A percentile compares a stretch with the other conserved stretches of the same genome.
Evolutionary conservation across 306 rosid species (phyloP).

Genomic region (Vachellia pachyceras): DNA sequence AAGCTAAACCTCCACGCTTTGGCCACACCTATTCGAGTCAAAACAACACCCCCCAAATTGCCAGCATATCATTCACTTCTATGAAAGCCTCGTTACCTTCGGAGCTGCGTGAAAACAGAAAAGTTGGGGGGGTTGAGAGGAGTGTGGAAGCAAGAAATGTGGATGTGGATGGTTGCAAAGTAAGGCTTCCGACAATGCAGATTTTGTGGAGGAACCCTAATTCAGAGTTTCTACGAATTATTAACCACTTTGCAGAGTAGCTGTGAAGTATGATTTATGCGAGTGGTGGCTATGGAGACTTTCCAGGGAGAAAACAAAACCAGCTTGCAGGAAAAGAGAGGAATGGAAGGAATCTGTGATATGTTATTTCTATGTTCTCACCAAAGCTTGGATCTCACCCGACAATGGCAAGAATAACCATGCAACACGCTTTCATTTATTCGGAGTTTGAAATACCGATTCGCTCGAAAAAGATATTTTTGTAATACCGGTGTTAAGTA

Average conservation of each 20-base stretch:
- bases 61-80: constrained; percentile 38
- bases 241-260: not conserved
- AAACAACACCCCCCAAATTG: constrained; percentile 23
- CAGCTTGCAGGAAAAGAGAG: not conserved
- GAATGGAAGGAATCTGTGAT: not conserved
- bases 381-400: not conserved
- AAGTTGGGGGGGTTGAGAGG: not conserved
- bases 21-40: constrained; percentile 58
- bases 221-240: constrained; percentile 9
- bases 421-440: not conserved
- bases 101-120: not conserved
- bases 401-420: not conserved
- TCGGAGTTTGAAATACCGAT: not conserved
- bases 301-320: not conserved
- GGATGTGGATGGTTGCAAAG: not conserved
- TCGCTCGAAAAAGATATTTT: not conserved
- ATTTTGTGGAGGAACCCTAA: constrained; percentile 29
- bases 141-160: not conserved
- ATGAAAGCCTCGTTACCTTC: constrained; percentile 5
- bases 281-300: not conserved
- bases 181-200: not conserved
- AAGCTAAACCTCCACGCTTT: constrained; percentile 66
- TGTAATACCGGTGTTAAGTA: too few relatives aligned
- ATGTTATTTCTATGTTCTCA: not conserved
- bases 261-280: not conserved